Base-by-base conservation (phyloP, 352 stramenopile species). In the Phytophthora idaei region DNA sequence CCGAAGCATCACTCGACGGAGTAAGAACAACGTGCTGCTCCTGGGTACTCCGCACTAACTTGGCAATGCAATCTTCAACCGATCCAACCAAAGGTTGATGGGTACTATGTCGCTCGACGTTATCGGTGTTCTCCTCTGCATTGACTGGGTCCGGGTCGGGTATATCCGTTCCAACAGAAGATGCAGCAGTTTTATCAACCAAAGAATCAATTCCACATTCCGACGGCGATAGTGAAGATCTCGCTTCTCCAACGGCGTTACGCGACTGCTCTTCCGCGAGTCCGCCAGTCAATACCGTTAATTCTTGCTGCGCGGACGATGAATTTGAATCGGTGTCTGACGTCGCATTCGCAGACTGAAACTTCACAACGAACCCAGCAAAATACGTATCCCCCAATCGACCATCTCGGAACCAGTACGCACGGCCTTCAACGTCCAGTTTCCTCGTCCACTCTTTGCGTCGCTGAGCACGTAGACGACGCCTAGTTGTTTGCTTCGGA, bases 381-480 rank as follows among this genome's bases (percentile, higher is more conserved):
- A 73, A 72, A 1, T 44, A 37, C 52, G 59, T 50, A 29, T 80
- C 68, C 15, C 39, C 59, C 53, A 61, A 53, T 53, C 42, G 49
- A 47, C 59, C 61, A 54, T 77, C 66, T 32, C 78, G 51, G 49
- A 76, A 69, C 76, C 75, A 78, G 45, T 70, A 83, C 2, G 63
- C 36, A 11, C 55, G 53, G 6, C 73, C 76, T 41, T 78, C 45
- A 11, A 75, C 74, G 36, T 83, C 80, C 31, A 87, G 8, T 47
- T 71, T 77, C 17, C 69, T 80, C 42, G 51, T 74, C 66, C 73
- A 89, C 64, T 82, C 67, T 50, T 79, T 82, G 25, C 74, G 54
- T 39, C 50, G 32, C 17, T 59, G 52, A 3, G 68, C 63, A 25
- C 68, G 57, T 25, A 60, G 21, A 42, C 49, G 52, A n/a, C 68